Percentiles rank a stretch among this genome's conserved stretches.
phyloP scores from a whole-genome alignment of 176 grass and related monocot genomes.

The Avena sativa region DNA sequence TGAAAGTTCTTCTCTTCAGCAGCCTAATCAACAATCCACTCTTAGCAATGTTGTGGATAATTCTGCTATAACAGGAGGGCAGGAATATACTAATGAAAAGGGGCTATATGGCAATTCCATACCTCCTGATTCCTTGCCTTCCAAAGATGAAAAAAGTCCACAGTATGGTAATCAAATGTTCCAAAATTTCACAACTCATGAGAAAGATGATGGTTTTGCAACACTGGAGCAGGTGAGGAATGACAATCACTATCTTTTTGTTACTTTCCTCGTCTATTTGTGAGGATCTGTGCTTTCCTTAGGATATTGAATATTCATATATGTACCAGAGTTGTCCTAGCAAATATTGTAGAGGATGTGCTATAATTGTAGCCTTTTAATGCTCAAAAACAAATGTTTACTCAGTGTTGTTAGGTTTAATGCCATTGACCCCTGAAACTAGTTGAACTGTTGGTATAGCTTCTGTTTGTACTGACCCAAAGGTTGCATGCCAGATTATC shows the following conservation, averaged over 20 bases:
- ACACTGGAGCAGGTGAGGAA: slow-evolving; percentile 88
- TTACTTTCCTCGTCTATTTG: slow-evolving; percentile 16
- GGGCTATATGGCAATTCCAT: slow-evolving; percentile 46
- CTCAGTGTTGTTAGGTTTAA: neutral
- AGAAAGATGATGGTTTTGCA: slow-evolving; percentile 89
- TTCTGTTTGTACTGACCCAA: slow-evolving; percentile 9
- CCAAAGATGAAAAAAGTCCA: slow-evolving; percentile 51
- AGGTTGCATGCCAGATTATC: neutral
- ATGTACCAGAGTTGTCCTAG: slow-evolving; percentile 20
- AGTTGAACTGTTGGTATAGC: neutral
- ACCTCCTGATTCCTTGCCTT: slow-evolving; percentile 41
- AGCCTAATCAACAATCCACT: slow-evolving; percentile 47
- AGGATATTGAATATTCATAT: slow-evolving; percentile 26
- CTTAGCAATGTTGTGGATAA: slow-evolving; percentile 40
- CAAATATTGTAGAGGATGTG: neutral
- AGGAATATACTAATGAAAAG: slow-evolving; percentile 55
- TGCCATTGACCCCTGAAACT: slow-evolving; percentile 6
- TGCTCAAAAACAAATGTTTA: neutral
- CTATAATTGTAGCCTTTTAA: neutral
- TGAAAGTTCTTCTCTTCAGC: slow-evolving; percentile 44
- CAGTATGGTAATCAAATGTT: slow-evolving; percentile 44
- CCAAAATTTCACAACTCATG: slow-evolving; percentile 51
- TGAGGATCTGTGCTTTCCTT: slow-evolving; percentile 15
- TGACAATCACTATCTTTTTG: neutral
- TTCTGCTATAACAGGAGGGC: slow-evolving; percentile 45